Base-by-base conservation (phyloP, 2,329 filamentous ascomycete species). In the Aspergillus clavatus region DNA sequence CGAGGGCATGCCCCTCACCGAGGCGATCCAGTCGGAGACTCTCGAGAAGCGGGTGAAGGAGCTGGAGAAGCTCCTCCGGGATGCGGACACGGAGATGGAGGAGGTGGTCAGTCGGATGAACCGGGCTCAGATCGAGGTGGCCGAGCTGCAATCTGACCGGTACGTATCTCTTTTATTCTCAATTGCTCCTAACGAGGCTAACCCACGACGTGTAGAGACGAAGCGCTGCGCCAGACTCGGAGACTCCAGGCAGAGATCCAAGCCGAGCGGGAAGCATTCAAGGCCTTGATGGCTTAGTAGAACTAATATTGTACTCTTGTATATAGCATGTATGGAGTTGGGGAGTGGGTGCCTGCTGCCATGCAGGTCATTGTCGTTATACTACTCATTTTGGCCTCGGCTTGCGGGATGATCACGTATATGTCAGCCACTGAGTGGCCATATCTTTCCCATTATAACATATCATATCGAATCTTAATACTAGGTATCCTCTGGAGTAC, bases 51-150 rank as follows among this genome's bases (percentile, higher is more conserved):
- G 86, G 49, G 87, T 97, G 6, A 74, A 81, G 45, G 89, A 95
- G 69, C 80, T 98, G 2, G 93, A 98, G 72, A 83, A 81, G 58
- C 85, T 90, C 12, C 75, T 94, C 10, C 70, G 78, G 4, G 80
- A 88, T 53, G 86, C 88, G 12, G 88, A 93, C 59, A 72, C 73
- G 40, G 87, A 91, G 69, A 91, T 93, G 86, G 82, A 88, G 61
- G 83, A 88, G 66, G 87, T 93, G 6, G 86, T 94, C 6, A 76
- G 83, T 48, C 78, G 85, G 52, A 91, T 94, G 83, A 91, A 88
- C 68, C 75, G 76, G 56, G 86, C 87, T 7, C 87, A 93, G 71
- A 87, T 90, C 57, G 86, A 90, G 69, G 87, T 93, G 45, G 81
- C 86, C 60, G 80, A 87, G 61, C 74, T 94, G 46, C 87, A 90